phyloP scores from a whole-genome alignment of 2,329 filamentous ascomycete genomes.

The Raffaelea ambrosiae region DNA sequence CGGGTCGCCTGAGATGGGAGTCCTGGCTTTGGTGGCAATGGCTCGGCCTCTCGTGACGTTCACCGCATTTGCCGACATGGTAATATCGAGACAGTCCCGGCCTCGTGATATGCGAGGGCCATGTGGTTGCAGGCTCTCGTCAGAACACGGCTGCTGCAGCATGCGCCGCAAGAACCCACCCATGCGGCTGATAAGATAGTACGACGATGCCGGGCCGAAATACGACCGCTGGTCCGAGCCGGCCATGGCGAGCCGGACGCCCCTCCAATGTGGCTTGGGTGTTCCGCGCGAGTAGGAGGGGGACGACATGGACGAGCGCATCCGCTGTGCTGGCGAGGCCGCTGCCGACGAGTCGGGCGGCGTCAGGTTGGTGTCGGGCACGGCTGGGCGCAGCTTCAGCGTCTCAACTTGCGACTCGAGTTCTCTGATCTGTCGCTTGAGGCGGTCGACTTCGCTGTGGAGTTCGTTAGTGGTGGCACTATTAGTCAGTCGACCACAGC shows the following conservation, averaged over 20 bases:
- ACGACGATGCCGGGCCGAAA: constrained; percentile 34
- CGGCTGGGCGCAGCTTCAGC: background rate
- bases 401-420: background rate
- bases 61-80: background rate
- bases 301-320: background rate
- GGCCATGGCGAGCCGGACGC: constrained; percentile 26
- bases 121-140: constrained; percentile 10
- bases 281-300: too few relatives aligned
- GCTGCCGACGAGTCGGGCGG: background rate
- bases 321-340: background rate
- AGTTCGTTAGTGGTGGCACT: constrained; percentile 6
- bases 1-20: too few relatives aligned
- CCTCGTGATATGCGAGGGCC: constrained; percentile 2
- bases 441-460: background rate
- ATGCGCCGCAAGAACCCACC: constrained; percentile 24
- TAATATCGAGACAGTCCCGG: background rate
- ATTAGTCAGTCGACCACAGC: too few relatives aligned
- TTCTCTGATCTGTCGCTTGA: background rate
- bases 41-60: background rate
- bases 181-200: constrained; percentile 35
- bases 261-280: constrained; percentile 16
- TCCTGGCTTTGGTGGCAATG: background rate
- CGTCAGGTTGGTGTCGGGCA: background rate
- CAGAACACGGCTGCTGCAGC: constrained; percentile 19
- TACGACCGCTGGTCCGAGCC: constrained; percentile 27